Conservation (phyloP, 129 eudicot species). For the Kitagawia praeruptora region DNA sequence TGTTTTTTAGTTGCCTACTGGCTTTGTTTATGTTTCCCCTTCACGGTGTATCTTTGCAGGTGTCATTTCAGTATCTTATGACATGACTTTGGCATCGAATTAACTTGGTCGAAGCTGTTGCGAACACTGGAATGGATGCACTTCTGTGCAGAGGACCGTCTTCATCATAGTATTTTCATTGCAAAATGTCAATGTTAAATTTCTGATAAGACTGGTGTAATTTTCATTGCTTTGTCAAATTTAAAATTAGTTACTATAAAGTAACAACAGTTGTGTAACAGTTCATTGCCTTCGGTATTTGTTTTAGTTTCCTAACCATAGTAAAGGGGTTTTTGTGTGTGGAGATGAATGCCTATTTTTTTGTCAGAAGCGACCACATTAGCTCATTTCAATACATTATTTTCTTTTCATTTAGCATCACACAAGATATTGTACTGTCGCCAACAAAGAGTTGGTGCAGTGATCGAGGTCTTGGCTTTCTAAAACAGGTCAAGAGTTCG, state of each 20-base stretch:
- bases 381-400: too few relatives aligned
- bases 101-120: conserved; percentile 1
- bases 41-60: conserved; percentile 35
- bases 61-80: conserved; percentile 63
- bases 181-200: neutral
- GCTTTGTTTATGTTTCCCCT: too few relatives aligned
- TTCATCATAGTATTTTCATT: too few relatives aligned
- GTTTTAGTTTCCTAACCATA: neutral
- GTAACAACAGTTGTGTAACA: neutral
- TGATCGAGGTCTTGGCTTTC: too few relatives aligned
- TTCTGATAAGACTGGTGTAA: neutral
- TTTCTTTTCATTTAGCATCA: too few relatives aligned
- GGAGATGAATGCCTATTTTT: neutral
- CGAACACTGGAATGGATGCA: neutral
- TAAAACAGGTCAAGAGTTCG: too few relatives aligned
- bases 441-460: too few relatives aligned
- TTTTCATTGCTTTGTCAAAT: neutral
- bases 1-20: neutral
- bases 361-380: neutral
- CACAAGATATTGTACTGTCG: too few relatives aligned
- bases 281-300: neutral
- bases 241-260: neutral
- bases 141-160: neutral
- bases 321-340: neutral
- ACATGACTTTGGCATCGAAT: neutral